Base-by-base conservation (phyloP, 129 eudicot species). In the Escallonia herrerae region DNA sequence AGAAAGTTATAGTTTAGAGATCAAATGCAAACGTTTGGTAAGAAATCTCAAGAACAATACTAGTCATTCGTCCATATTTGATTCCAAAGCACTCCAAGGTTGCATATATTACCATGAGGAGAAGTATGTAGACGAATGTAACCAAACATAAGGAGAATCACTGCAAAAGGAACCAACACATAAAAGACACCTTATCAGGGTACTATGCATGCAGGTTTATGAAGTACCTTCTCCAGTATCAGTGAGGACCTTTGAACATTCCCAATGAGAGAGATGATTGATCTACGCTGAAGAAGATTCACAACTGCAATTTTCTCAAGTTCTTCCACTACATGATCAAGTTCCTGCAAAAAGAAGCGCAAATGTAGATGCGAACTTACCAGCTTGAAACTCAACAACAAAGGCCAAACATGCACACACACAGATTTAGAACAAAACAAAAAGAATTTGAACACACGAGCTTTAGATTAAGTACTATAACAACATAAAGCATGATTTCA, bases 241-340 rank as follows among this genome's bases (percentile, higher is more conserved):
- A 86, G 80, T 11, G 99, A 94, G 14, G 99, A 94, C 80, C 95
- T 83, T 75, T 89, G 95, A 61, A 94, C 99, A 68, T 94, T 94
- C 51, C 99, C 99, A 40, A 94, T 94, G 68, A 94, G 94, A 60
- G 99, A 94, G 74, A 94, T 86, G 51, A 94, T 94, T 68, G 99
- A 84, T 73, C 97, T 75, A 55, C 82, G 67, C 53, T 94, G 97
- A 38, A 89, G 84, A 48, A 94, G 94, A 56, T 89, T 86, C 56
- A 94, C 97, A 73, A 86, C 94, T 54, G 97, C 99, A 75, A 94
- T 84, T 73, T 82, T 89, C 72, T 86, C 95, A 61, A 94, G 97
- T 87, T 89, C 95, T 80, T 84, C 90, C 56, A 86, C 95, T 8
- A 94, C 87, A 70, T 87, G 87, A 77, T 94, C 99, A 65, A 94